Base-by-base conservation (phyloP, 768 basidiomycete species). In the Amanita rubescens region DNA sequence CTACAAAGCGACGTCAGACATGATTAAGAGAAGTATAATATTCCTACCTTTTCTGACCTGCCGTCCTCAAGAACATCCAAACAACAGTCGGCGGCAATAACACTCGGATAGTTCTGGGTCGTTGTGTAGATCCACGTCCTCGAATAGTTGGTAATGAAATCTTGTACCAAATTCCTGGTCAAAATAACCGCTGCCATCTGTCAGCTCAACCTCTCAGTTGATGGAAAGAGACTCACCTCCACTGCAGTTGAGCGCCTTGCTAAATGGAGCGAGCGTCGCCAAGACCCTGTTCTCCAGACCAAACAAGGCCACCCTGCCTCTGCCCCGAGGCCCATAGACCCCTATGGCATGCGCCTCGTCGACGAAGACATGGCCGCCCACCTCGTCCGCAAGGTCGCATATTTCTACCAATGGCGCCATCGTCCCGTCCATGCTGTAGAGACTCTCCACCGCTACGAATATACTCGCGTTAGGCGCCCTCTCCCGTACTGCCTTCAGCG, bases 381-480 rank as follows among this genome's bases (percentile, higher is more conserved):
- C 25, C 39, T 76, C 72, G 24, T 90, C 81, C 38, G 92, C 61
- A 3, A 78, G 60, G 24, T 79, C 75, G 33, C 85, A 78, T 45
- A 95, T 84, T 42, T 80, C 78, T 12, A 49, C 51, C 24, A 98
- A 72, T 0, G 92, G 93, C 0, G 87, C 77, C 55, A 95, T 77
- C 24, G 93, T 95, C 11, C 94, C 94, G 59, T 98, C 94, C 94
- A 98, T 98, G 55, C 86, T 90, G 60, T 97, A 97, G 38, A 97
- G 67, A 35, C 82, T 85, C 74, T 98, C 94, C 8, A 96, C 84
- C 0, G 90, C 84, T 12, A 98, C 67, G 62, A 94, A 96, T 2
- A 90, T 68, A 59, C 73, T 83, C 37, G 35, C 49, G 14, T 12
- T 35, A 9, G 41, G 7, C 0, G 58, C 55, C 50, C 57, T 59